Conservation (phyloP, 148 eudicot genomes). For the Agrostemma githago region DNA sequence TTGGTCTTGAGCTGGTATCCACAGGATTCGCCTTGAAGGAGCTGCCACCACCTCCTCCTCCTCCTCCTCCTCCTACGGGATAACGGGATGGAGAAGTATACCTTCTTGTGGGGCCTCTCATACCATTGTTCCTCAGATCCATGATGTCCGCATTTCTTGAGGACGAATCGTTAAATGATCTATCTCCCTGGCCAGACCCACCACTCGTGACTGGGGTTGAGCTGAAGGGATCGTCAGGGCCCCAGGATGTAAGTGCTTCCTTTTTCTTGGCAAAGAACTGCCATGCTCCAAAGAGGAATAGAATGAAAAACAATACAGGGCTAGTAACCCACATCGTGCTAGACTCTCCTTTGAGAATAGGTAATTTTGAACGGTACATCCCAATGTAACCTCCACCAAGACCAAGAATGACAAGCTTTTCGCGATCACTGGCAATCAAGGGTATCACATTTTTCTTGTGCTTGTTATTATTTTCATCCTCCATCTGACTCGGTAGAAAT, state of each 20-base stretch:
- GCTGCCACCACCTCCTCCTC: conserved; percentile 22
- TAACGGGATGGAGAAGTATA: conserved; percentile 82
- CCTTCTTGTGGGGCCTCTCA: conserved; percentile 68
- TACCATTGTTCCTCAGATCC: conserved; percentile 59
- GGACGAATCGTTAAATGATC: conserved; percentile 51
- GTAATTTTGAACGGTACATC: conserved; percentile 76
- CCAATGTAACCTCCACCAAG: conserved; percentile 81
- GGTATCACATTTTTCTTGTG: conserved; percentile 38
- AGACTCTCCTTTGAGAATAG: conserved; percentile 56
- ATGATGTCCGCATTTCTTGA: conserved; percentile 53
- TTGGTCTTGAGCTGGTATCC: conserved; percentile 57
- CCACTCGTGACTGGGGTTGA: conserved; percentile 40
- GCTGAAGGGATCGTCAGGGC: conserved; percentile 79
- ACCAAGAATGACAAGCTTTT: conserved; percentile 68
- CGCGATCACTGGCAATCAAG: conserved; percentile 68
- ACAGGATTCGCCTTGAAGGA: conserved; percentile 46
- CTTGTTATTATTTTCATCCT: conserved; percentile 24
- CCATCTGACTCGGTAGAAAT: conserved; percentile 38
- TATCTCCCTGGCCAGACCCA: conserved; percentile 48
- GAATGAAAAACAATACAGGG: conserved; percentile 70
- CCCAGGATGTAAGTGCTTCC: conserved; percentile 90
- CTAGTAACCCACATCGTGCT: conserved; percentile 68
- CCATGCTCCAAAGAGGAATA: conserved; percentile 91
- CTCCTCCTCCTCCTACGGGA: conserved; percentile 41
- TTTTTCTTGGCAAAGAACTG: conserved; percentile 91